Base-by-base conservation (phyloP, 2,329 filamentous ascomycete species). In the Fusarium transvaalense region DNA sequence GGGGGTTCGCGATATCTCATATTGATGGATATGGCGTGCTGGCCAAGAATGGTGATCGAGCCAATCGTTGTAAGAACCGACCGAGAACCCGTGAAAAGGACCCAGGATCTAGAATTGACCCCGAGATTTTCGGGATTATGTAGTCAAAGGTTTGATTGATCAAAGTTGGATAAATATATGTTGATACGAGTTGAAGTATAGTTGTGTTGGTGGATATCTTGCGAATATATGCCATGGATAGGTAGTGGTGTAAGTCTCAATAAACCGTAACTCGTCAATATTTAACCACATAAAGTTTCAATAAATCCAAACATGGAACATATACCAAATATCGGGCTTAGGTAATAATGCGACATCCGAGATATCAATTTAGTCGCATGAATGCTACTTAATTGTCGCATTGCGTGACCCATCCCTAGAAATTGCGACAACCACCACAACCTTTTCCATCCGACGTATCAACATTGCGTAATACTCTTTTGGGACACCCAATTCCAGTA, bases 371-470 rank as follows among this genome's bases (percentile, higher is more conserved):
- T 23, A 2, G 9, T 17, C 37, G 41, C 19, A 15, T 60, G 4
- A 38, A 31, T 52, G 25, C 50, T 38, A 27, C 25, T 3, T 61
- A 31, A 56, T 56, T 37, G n/a, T 21, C 41, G 29, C 52, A 71
- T 74, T 65, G 72, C 72, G 72, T 74, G 67, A 74, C 69, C 29
- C 19, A 37, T 48, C 72, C 72, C 72, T 6, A 51, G 72, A 27
- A 29, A 74, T 74, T 61, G 69, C 72, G 71, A 72, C 65, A 74
- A 56, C 58, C 57, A 53, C 39, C 34, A 54, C 34, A 25, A 48
- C 47, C 19, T 46, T 34, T 45, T 39, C 46, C 51, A 39, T 39
- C 15, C 34, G 46, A 47, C 46, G 58, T 45, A 29, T 50, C 56
- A 27, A 63, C 41, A 74, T 75, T 61, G 69, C 72, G 72, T 62